These are phyloP conservation scores for Verticillium tricorpus DNA, from an alignment of 2,329 filamentous ascomycete genomes.

Conservation along the genomic window DNA sequence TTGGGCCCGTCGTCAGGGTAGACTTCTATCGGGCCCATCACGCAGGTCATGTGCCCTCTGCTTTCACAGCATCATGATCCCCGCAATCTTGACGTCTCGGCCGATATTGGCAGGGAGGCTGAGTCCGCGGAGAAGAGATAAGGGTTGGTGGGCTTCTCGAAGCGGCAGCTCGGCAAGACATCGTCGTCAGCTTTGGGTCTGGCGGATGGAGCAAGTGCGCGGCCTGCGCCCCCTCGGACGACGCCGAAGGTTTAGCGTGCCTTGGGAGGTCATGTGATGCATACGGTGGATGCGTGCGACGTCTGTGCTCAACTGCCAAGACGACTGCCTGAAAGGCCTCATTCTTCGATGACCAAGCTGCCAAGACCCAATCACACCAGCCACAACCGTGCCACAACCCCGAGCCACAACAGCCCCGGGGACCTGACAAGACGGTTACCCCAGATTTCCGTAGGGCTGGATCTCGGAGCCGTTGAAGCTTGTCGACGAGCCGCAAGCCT, in stretches of 20 bases:
- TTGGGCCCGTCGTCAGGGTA: background rate
- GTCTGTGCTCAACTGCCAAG: background rate
- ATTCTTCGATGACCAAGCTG: background rate
- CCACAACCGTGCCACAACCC: constrained; percentile 4
- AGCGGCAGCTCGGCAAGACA: constrained; percentile 9
- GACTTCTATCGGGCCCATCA: background rate
- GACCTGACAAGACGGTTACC: constrained; percentile 6
- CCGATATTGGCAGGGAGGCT: background rate
- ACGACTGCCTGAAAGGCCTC: background rate
- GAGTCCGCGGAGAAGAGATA: background rate
- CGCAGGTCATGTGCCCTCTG: background rate
- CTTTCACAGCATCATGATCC: background rate
- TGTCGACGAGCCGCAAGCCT: constrained; percentile 4
- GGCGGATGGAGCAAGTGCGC: background rate
- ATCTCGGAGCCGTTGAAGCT: constrained; percentile 11
- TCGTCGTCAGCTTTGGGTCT: constrained; percentile 10
- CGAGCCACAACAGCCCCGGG: background rate
- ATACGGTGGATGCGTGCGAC: background rate
- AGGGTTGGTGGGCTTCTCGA: background rate
- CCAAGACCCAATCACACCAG: constrained; percentile 4
- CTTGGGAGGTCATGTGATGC: constrained; percentile 1
- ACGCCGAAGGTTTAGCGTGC: constrained; percentile 13
- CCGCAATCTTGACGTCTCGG: too few relatives aligned
- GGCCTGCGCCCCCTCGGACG: constrained; percentile 11
- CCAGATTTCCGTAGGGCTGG: constrained; percentile 14